Evolutionary conservation across 345 rosid genomes (phyloP).

Genomic region (Passiflora organensis): DNA sequence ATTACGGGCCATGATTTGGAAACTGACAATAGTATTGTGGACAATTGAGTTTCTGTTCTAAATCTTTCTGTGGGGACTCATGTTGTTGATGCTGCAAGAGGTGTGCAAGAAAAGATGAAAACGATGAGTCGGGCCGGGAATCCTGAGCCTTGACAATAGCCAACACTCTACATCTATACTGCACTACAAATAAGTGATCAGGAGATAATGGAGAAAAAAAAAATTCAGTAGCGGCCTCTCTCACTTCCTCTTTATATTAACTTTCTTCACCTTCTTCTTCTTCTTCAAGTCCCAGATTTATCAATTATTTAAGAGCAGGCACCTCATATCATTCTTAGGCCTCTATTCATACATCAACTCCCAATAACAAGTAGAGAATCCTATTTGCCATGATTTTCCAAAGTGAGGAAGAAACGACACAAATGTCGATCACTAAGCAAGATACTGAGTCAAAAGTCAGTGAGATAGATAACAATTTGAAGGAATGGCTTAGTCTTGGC

Average conservation of each 20-base stretch:
- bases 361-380: not conserved
- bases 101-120: conserved; percentile 17
- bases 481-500: conserved; percentile 37
- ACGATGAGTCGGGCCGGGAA: conserved; percentile 20
- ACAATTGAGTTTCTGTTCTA: conserved; percentile 21
- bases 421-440: conserved; percentile 10
- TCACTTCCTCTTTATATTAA: too few species aligned
- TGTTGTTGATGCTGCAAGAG: conserved; percentile 6
- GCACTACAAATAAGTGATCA: conserved; percentile 9
- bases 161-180: conserved; percentile 21
- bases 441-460: conserved; percentile 10
- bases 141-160: conserved; percentile 23
- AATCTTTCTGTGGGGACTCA: conserved; percentile 19
- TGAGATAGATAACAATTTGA: conserved; percentile 14
- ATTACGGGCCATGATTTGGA: conserved; percentile 12
- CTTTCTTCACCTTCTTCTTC: too few species aligned
- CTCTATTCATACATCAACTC: not conserved
- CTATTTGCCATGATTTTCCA: conserved; percentile 25
- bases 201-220: not conserved
- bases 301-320: conserved; percentile 14
- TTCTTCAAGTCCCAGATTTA: too few species aligned
- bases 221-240: too few species aligned
- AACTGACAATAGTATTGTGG: conserved; percentile 8
- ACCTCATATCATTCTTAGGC: conserved; percentile 7
- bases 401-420: conserved; percentile 15